Percentiles rank a stretch among this genome's conserved stretches.
Conservation (phyloP, 2,329 filamentous ascomycete genomes). For the Tolypocladium nubicola region DNA sequence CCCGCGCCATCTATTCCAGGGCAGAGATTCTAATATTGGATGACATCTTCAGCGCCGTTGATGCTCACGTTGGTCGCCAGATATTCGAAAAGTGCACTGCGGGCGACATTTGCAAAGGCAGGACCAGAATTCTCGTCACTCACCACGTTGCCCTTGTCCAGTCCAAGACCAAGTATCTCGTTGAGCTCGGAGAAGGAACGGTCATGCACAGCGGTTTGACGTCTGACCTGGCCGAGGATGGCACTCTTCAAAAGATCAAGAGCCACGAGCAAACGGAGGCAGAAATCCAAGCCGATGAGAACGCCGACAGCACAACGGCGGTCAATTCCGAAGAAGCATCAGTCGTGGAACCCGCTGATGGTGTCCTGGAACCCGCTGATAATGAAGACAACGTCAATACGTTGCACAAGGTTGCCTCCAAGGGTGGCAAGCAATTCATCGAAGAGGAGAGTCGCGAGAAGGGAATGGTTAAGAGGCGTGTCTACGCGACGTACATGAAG, state of each 20-base stretch:
- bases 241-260: constrained; percentile 45
- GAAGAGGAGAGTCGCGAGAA: constrained; percentile 65
- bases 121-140: constrained; percentile 71
- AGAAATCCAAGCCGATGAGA: constrained; percentile 38
- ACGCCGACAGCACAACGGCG: constrained; percentile 28
- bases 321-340: constrained; percentile 45
- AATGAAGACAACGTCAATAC: constrained; percentile 22
- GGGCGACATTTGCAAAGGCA: constrained; percentile 55
- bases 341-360: constrained; percentile 26
- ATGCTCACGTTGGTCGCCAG: constrained; percentile 70
- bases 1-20: constrained; percentile 68
- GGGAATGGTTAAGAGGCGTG: constrained; percentile 54
- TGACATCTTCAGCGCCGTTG: constrained; percentile 75
- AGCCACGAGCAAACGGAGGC: constrained; percentile 38
- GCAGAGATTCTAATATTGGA: constrained; percentile 69
- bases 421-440: constrained; percentile 57
- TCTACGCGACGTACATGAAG: constrained; percentile 59
- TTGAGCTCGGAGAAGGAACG: constrained; percentile 60
- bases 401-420: constrained; percentile 39
- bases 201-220: constrained; percentile 54
- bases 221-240: constrained; percentile 50
- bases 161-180: constrained; percentile 60
- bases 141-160: constrained; percentile 67
- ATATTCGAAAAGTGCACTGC: constrained; percentile 68
- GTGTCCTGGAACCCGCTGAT: constrained; percentile 25